Evolutionary conservation across 768 basidiomycete genomes (phyloP).

Genomic region (Podaxis carcinomalis): DNA sequence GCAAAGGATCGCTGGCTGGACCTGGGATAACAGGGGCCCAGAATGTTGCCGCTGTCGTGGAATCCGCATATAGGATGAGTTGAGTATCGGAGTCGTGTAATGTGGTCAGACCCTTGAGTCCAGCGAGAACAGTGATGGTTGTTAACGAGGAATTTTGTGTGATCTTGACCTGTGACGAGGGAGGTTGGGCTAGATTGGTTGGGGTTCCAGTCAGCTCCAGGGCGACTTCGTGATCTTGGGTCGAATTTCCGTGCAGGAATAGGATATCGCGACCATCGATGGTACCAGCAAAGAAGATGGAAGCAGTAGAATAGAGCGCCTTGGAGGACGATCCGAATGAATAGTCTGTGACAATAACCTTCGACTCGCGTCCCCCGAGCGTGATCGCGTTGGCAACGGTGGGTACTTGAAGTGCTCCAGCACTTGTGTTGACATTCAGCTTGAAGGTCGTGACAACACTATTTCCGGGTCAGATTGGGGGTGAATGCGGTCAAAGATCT

Average conservation of each 20-base stretch:
- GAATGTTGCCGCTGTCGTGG: constrained; percentile 62
- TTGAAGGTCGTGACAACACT: constrained; percentile 53
- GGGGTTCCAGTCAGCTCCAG: constrained; percentile 44
- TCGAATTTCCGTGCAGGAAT: constrained; percentile 54
- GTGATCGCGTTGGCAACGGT: constrained; percentile 47
- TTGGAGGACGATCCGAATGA: constrained; percentile 56
- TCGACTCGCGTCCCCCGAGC: constrained; percentile 68
- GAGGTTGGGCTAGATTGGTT: constrained; percentile 27
- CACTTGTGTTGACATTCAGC: constrained; percentile 51
- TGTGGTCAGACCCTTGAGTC: constrained; percentile 54
- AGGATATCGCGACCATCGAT: constrained; percentile 63
- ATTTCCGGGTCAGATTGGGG: constrained; percentile 2
- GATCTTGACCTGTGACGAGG: constrained; percentile 25
- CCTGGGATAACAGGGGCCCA: constrained; percentile 68
- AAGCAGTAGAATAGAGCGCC: constrained; percentile 68
- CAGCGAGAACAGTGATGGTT: constrained; percentile 51
- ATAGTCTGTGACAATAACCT: constrained; percentile 70
- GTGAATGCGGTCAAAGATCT: background rate
- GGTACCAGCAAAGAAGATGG: constrained; percentile 61
- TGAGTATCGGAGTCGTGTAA: constrained; percentile 65
- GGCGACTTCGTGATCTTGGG: constrained; percentile 52
- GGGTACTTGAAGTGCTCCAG: constrained; percentile 53
- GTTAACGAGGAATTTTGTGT: constrained; percentile 27
- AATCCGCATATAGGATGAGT: constrained; percentile 66
- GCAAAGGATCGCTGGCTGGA: constrained; percentile 34